Base-by-base conservation (phyloP, 2,329 filamentous ascomycete species). In the Tolypocladium capitatum region DNA sequence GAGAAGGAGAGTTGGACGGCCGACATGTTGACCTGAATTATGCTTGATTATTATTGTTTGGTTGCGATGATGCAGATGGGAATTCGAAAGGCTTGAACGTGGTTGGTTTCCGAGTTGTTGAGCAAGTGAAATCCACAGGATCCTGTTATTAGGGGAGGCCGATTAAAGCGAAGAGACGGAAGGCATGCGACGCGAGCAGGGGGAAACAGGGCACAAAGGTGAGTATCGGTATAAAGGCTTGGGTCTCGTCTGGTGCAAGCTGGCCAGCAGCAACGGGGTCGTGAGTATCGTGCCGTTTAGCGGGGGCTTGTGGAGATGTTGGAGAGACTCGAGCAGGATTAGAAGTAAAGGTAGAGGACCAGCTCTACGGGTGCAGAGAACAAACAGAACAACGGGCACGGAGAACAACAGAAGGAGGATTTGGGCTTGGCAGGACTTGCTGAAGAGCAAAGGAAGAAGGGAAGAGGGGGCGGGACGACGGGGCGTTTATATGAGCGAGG, bases 1-100 rank as follows among this genome's bases (percentile, higher is more conserved):
- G 85, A 84, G 74, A 97, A 97, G 65, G 89, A 91, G 59, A 95
- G 83, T 73, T 96, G 91, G 71, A 92, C 82, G 67, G 88, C 76
- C 70, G 90, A 83, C 88, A 94, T 94, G 73, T 65, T 82, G 68
- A 63, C 45, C 49, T 41, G 36, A 24, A 27, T 3, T 16, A 3
- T 24, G 16, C 20, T 38, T 40, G 36, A 28, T 41, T 41, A 41
- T 9, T 28, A 16, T 3, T 28, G 14, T 40, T 3, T 27, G 38
- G 9, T 5, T 40, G 36, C n/a, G 21, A 3, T 2, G 24, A 41
- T 41, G 38, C 24, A 28, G 38, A 41, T n/a, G 16, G 21, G 18
- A 41, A 41, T 41, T 18, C 14, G 38, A 41, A 28, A 41, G 16
- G 2, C n/a, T 34, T 33, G 30, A 47, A 31, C 18, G n/a, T 21